Percentiles rank a stretch among this genome's conserved stretches.
These are phyloP conservation scores for Metschnikowia reukaufii DNA, from an alignment of 805 yeast species.

Conservation along the genomic window DNA sequence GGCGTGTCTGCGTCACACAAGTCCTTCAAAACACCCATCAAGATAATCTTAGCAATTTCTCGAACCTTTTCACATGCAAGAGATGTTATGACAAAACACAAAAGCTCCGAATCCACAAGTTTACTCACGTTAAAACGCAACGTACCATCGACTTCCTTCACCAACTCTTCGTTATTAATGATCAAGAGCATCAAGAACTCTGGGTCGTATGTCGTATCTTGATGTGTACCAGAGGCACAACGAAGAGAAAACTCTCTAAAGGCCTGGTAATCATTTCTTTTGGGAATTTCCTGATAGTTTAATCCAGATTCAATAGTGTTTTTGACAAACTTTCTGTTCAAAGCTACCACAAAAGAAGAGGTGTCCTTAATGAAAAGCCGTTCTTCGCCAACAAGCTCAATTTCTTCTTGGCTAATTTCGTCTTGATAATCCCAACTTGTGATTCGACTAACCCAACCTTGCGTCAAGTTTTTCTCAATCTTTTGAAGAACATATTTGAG, in stretches of 20 bases:
- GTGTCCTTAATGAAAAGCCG: slow-evolving; percentile 45
- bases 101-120: slow-evolving; percentile 55
- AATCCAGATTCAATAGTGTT: slow-evolving; percentile 42
- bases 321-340: slow-evolving; percentile 49
- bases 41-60: slow-evolving; percentile 42
- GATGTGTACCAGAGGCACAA: slow-evolving; percentile 19
- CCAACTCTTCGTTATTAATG: slow-evolving; percentile 64
- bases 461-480: slow-evolving; percentile 53
- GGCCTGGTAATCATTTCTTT: slow-evolving; percentile 1
- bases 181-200: slow-evolving; percentile 64
- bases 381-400: slow-evolving; percentile 49
- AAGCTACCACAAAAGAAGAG: slow-evolving; percentile 49
- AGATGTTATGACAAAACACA: slow-evolving; percentile 51
- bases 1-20: slow-evolving; percentile 32
- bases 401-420: slow-evolving; percentile 40
- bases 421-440: slow-evolving; percentile 64
- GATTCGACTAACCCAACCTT: slow-evolving; percentile 67
- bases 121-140: slow-evolving; percentile 51
- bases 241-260: slow-evolving; percentile 6
- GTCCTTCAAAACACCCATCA: slow-evolving; percentile 44
- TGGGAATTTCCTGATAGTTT: slow-evolving; percentile 1
- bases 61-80: slow-evolving; percentile 37
- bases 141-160: slow-evolving; percentile 29
- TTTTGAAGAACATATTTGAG: slow-evolving; percentile 53
- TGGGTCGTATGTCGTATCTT: slow-evolving; percentile 55